Evolutionary conservation across 371 early-diverging fungal species (phyloP).

Genomic region (Apophysomyces variabilis): DNA sequence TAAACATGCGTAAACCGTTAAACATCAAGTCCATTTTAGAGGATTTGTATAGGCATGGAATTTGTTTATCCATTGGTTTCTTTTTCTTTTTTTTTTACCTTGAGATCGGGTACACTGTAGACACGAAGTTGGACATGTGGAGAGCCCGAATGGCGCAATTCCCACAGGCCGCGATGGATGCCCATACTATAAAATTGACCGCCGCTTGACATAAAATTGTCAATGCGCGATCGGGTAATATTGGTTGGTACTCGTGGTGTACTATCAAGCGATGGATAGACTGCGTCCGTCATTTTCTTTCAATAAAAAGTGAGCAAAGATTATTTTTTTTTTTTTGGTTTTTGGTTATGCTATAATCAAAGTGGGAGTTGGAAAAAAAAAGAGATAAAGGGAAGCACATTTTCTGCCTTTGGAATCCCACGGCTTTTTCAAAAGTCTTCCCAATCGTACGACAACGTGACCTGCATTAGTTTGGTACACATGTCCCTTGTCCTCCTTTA

Average conservation of each 20-base stretch:
- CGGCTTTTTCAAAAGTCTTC: background rate
- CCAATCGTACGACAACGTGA: background rate
- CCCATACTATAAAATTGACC: slow-evolving; percentile 55
- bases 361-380: background rate
- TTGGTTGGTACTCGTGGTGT: slow-evolving; percentile 45
- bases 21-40: background rate
- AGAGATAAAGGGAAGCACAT: background rate
- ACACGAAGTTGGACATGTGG: slow-evolving; percentile 50
- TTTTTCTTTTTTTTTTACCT: slow-evolving; percentile 36
- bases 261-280: slow-evolving; percentile 33
- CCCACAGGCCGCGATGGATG: slow-evolving; percentile 46
- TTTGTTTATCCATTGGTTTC: background rate
- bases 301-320: no score
- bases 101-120: slow-evolving; percentile 79
- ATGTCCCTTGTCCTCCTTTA: background rate
- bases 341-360: background rate
- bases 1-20: background rate
- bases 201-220: slow-evolving; percentile 44
- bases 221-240: slow-evolving; percentile 43
- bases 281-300: background rate
- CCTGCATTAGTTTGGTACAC: background rate
- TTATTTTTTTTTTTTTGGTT: no score
- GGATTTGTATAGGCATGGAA: no score
- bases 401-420: slow-evolving; percentile 2
- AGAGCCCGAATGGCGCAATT: slow-evolving; percentile 27